Conservation (phyloP, 2,329 filamentous ascomycete genomes). For the Hirsutella minnesotensis region DNA sequence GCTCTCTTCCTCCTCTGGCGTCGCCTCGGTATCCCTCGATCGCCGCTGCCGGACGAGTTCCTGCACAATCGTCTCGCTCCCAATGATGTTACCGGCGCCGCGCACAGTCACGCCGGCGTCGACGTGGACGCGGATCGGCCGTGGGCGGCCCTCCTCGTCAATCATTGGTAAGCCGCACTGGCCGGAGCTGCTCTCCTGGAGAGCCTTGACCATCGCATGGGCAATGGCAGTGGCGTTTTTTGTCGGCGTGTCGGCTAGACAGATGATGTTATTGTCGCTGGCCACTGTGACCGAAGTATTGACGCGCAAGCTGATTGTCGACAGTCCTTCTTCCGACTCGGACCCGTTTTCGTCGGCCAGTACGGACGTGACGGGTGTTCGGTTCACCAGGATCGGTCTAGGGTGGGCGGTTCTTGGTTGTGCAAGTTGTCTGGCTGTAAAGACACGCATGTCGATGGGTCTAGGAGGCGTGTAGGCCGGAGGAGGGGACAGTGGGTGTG, state of each 20-base stretch:
- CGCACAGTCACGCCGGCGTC: conserved; percentile 32
- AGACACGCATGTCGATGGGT: conserved; percentile 6
- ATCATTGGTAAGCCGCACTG: conserved; percentile 32
- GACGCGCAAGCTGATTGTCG: conserved; percentile 34
- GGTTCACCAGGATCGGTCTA: not conserved
- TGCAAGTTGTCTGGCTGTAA: not conserved
- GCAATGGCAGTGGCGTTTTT: conserved; percentile 30
- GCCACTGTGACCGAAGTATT: conserved; percentile 33
- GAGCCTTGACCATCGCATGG: conserved; percentile 29
- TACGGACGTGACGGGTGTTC: conserved; percentile 1
- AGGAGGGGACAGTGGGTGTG: conserved; percentile 10
- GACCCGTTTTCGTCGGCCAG: conserved; percentile 9
- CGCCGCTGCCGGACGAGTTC: conserved; percentile 15
- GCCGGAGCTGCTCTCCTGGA: conserved; percentile 28
- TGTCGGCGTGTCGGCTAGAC: conserved; percentile 25
- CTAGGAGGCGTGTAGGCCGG: conserved; percentile 17
- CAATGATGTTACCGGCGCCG: conserved; percentile 32
- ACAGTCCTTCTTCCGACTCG: conserved; percentile 13
- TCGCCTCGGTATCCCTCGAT: conserved; percentile 9
- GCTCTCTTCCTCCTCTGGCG: conserved; percentile 5
- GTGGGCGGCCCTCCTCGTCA: conserved; percentile 28
- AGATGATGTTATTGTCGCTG: conserved; percentile 36
- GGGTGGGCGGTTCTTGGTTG: not conserved
- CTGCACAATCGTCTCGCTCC: conserved; percentile 17
- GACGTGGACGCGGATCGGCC: conserved; percentile 30